Evolutionary conservation across 2,329 filamentous ascomycete species (phyloP), one percentile per base, ranked within the genome.

Genomic region (Fusarium torulosum): DNA sequence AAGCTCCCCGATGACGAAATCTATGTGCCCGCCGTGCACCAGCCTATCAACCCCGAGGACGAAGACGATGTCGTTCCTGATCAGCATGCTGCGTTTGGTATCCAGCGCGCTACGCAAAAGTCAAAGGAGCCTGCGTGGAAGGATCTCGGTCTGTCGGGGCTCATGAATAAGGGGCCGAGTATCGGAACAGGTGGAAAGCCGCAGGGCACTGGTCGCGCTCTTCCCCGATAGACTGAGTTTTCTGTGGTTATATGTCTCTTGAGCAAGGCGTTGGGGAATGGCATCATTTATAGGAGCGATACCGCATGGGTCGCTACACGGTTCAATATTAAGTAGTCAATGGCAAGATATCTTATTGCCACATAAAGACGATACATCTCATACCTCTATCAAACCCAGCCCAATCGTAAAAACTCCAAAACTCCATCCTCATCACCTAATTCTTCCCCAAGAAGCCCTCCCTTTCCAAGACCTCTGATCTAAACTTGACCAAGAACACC

Each of bases 401-500:
- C 40, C 58, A 31, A 60, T 58, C 43, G 38, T 53, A 46, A 49
- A 49, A 66, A 63, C 61, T 60, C 66, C 60, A 27, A 42, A 66
- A 60, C 70, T 69, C 65, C 62, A 66, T 59, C 21, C 27, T 52
- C 44, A 21, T 37, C 55, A 8, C 47, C n/a, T 66, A 84, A 53
- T 75, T 80, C 80, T 90, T 88, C 59, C 88, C 90, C 72, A 97
- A 78, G 73, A 93, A 91, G 63, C 90, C 90, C 84, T 99, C 96
- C 77, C 96, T 85, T 83, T 98, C 95, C 78, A 98, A 83, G 41
- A 98, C 95, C 78, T 93, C 92, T n/a, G 89, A 85, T 69, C 92
- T 90, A 77, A 99, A 99, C 80, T 95, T 94, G 75, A 99, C 90
- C 77, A 99, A 79, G 76, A 97, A 99, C 31, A 99, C 94, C 42